These are phyloP conservation scores for Penicillium sp. DNA, from an alignment of 2,329 filamentous ascomycete species.

Conservation along the genomic window DNA sequence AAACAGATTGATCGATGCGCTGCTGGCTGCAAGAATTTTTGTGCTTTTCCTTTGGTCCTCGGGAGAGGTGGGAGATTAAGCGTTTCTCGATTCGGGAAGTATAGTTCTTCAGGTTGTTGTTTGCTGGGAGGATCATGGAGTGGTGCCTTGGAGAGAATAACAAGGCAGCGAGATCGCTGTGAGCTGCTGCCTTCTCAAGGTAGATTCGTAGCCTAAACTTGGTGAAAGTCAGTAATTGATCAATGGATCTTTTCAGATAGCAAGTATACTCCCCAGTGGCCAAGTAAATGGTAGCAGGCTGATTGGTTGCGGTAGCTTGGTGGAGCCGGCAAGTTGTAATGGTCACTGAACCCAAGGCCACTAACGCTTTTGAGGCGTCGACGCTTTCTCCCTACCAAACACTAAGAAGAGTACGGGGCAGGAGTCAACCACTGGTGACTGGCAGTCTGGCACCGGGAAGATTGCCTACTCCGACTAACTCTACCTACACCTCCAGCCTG, in stretches of 20 bases:
- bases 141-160: neutral
- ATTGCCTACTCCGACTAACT: neutral
- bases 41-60: neutral
- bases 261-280: constrained; percentile 6
- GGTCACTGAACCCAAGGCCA: constrained; percentile 15
- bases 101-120: neutral
- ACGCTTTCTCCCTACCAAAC: neutral
- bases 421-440: too few species aligned
- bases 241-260: too few species aligned
- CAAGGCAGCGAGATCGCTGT: neutral
- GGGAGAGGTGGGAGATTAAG: constrained; percentile 5
- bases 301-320: constrained; percentile 19
- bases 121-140: neutral
- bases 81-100: neutral
- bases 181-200: neutral
- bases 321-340: constrained; percentile 22
- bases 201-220: neutral
- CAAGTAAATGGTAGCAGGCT: constrained; percentile 11
- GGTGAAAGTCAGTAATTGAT: neutral
- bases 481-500: constrained; percentile 1
- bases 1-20: neutral
- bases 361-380: too few species aligned
- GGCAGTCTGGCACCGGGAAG: too few species aligned
- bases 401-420: neutral
- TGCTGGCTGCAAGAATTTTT: neutral